Evolutionary conservation across 805 yeast genomes (phyloP).

Genomic region (Zygotorulaspora florentina): DNA sequence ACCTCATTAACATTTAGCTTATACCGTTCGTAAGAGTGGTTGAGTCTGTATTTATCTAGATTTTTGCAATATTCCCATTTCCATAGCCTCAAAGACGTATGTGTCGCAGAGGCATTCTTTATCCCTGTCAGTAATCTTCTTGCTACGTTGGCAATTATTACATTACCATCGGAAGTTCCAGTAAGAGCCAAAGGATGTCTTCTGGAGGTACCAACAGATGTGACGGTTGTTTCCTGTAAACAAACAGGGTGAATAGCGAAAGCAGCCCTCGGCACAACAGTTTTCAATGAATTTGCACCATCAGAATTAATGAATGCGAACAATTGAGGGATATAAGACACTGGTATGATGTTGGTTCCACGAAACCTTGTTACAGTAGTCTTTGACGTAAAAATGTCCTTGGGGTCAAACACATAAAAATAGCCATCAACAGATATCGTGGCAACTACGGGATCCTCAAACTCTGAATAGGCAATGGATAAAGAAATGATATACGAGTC

Average conservation of each 20-base stretch:
- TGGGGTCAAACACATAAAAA: constrained; percentile 35
- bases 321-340: constrained; percentile 33
- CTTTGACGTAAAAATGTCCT: constrained; percentile 32
- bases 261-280: constrained; percentile 37
- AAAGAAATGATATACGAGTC: constrained; percentile 38
- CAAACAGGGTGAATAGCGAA: constrained; percentile 36
- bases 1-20: constrained; percentile 30
- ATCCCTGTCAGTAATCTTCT: constrained; percentile 37
- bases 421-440: constrained; percentile 44
- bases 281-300: constrained; percentile 38
- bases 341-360: constrained; percentile 29
- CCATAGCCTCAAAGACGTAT: constrained; percentile 35
- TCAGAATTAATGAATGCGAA: constrained; percentile 41
- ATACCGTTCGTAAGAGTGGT: constrained; percentile 37
- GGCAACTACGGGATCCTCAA: constrained; percentile 33
- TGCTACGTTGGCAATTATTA: constrained; percentile 40
- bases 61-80: constrained; percentile 40
- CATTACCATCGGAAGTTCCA: constrained; percentile 49
- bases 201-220: constrained; percentile 39
- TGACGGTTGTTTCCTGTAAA: constrained; percentile 40
- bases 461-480: constrained; percentile 35
- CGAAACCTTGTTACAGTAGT: constrained; percentile 32
- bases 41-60: constrained; percentile 40
- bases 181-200: constrained; percentile 45
- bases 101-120: constrained; percentile 29